Percentiles rank a stretch among this genome's conserved stretches.
Evolutionary conservation across 1,139 yeast species (phyloP).

Genomic region (Oligophagozyma castellii): DNA sequence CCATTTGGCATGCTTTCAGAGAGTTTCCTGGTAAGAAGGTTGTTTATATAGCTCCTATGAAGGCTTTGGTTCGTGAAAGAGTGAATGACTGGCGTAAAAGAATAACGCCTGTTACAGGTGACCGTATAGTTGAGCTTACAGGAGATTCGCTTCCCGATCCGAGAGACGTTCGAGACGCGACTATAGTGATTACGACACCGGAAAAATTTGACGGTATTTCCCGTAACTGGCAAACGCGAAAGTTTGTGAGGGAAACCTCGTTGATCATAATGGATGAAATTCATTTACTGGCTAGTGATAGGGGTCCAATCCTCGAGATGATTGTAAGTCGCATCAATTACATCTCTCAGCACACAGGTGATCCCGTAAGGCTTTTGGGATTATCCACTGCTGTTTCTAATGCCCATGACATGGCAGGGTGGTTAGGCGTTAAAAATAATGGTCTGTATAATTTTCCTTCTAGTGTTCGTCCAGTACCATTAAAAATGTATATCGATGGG

Average conservation of each 20-base stretch:
- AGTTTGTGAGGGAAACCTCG: slow-evolving; percentile 82
- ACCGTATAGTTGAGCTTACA: slow-evolving; percentile 77
- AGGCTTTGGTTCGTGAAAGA: slow-evolving; percentile 91
- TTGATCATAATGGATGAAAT: slow-evolving; percentile 96
- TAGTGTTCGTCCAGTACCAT: slow-evolving; percentile 93
- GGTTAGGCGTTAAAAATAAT: slow-evolving; percentile 74
- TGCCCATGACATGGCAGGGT: slow-evolving; percentile 95
- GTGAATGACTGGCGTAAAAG: slow-evolving; percentile 88
- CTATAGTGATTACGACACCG: slow-evolving; percentile 90
- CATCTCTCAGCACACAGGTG: slow-evolving; percentile 61
- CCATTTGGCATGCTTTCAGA: slow-evolving; percentile 89
- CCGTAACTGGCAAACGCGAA: slow-evolving; percentile 94
- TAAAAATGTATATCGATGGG: slow-evolving; percentile 96
- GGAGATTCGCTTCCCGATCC: slow-evolving; percentile 96
- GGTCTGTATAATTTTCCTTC: slow-evolving; percentile 91
- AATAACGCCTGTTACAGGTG: slow-evolving; percentile 47
- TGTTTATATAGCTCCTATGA: slow-evolving; percentile 98
- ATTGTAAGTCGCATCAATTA: slow-evolving; percentile 97
- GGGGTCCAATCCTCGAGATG: slow-evolving; percentile 97
- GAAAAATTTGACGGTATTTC: slow-evolving; percentile 98
- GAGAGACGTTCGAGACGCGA: slow-evolving; percentile 72
- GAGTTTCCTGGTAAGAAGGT: slow-evolving; percentile 71
- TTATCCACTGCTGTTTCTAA: slow-evolving; percentile 97
- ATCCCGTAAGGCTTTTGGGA: slow-evolving; percentile 73
- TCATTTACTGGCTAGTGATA: slow-evolving; percentile 89